These are phyloP conservation scores for Ogataea hybrid DNA, from an alignment of 1,139 yeast genomes.

Conservation along the genomic window DNA sequence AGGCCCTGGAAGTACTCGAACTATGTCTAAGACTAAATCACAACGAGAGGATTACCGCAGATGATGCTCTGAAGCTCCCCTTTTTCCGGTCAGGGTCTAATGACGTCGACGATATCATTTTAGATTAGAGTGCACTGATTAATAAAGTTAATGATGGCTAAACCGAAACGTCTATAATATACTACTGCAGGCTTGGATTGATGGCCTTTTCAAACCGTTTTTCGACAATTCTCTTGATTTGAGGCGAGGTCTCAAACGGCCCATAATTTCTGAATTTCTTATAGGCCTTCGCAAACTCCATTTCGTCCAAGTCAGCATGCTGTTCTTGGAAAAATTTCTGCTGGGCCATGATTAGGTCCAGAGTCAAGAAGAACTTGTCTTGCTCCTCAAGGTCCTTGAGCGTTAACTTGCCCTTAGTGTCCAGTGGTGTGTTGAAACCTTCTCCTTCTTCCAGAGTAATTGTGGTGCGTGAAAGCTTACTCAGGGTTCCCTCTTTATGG, in stretches of 20 bases:
- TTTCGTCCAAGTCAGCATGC: constrained; percentile 34
- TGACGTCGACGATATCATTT: constrained; percentile 21
- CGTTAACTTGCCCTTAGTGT: constrained; percentile 5
- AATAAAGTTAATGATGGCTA: constrained; percentile 2
- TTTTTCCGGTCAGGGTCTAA: constrained; percentile 39
- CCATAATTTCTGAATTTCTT: constrained; percentile 64
- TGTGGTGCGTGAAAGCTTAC: constrained; percentile 54
- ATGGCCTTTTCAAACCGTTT: constrained; percentile 36
- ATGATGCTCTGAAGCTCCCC: constrained; percentile 51
- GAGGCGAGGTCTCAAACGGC: constrained; percentile 47
- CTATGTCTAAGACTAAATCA: constrained; percentile 59
- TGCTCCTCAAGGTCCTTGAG: constrained; percentile 19
- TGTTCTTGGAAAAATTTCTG: constrained; percentile 33
- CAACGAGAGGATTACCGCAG: constrained; percentile 52
- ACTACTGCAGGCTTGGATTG: constrained; percentile 8
- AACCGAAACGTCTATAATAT: constrained; percentile 2
- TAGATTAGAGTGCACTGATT: constrained; percentile 9
- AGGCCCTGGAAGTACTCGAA: constrained; percentile 52
- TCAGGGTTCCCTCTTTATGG: constrained; percentile 68
- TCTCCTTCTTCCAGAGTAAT: constrained; percentile 68
- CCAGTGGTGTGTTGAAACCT: constrained; percentile 70
- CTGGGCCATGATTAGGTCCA: constrained; percentile 44
- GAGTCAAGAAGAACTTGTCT: constrained; percentile 42
- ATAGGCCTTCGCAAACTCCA: constrained; percentile 48
- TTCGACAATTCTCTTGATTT: constrained; percentile 39